Conservation (phyloP, 2,329 filamentous ascomycete species). For the Alternaria angustiovoidea region DNA sequence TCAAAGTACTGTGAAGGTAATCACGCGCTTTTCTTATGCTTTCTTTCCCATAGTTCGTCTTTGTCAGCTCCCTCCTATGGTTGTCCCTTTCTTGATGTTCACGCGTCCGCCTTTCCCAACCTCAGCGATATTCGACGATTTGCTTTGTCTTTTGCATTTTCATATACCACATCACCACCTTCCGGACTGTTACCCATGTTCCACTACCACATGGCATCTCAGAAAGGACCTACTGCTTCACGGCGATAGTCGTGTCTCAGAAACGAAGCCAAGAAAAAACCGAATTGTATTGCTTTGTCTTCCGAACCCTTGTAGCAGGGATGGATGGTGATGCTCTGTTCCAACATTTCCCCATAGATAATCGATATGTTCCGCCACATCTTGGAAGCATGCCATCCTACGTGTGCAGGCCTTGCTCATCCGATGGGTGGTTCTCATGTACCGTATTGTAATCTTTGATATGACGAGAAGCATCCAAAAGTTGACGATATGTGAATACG, state of each 20-base stretch:
- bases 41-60: neutral
- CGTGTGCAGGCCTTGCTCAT: neutral
- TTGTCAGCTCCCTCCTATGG: neutral
- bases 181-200: no score
- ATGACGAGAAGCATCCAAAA: neutral
- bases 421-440: neutral
- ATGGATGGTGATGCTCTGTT: neutral
- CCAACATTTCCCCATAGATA: neutral
- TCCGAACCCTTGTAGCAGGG: neutral
- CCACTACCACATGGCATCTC: neutral
- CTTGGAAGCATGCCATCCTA: accelerated
- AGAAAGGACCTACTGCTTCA: neutral
- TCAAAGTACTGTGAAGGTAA: neutral
- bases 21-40: neutral
- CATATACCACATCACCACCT: neutral
- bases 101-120: neutral
- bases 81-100: neutral
- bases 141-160: neutral
- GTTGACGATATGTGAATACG: neutral
- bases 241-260: neutral
- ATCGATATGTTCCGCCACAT: neutral
- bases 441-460: neutral
- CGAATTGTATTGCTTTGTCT: neutral
- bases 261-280: neutral
- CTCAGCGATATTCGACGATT: neutral